A percentile compares a stretch with the other conserved stretches of the same genome.
Conservation (phyloP, 495 filamentous ascomycete genomes). For the Tetracladium setigerum region DNA sequence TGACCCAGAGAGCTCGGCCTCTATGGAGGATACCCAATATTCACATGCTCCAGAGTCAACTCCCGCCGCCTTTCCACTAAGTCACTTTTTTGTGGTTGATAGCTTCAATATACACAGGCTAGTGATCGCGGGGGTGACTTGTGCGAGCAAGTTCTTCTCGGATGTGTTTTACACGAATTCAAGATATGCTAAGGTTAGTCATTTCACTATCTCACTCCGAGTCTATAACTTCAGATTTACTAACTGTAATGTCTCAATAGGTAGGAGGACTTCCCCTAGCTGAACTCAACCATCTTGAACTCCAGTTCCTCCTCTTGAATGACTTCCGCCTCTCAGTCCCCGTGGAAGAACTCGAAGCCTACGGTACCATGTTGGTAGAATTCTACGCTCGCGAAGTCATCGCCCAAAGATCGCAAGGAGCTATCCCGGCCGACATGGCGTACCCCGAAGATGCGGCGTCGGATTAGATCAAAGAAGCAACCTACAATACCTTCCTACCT, state of each 20-base stretch:
- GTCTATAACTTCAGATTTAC: not conserved
- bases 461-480: too few relatives aligned
- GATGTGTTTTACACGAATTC: slow-evolving; percentile 99
- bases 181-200: slow-evolving; percentile 89
- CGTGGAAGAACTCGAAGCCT: slow-evolving; percentile 92
- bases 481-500: too few relatives aligned
- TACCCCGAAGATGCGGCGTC: slow-evolving; percentile 19
- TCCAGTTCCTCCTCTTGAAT: slow-evolving; percentile 94
- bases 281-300: slow-evolving; percentile 93
- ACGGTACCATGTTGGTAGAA: slow-evolving; percentile 97
- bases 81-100: slow-evolving; percentile 93
- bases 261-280: slow-evolving; percentile 94
- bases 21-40: slow-evolving; percentile 20
- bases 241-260: slow-evolving; percentile 35
- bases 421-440: slow-evolving; percentile 12
- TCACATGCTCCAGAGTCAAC: slow-evolving; percentile 22
- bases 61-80: slow-evolving; percentile 25
- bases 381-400: slow-evolving; percentile 94
- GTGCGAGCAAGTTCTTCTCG: slow-evolving; percentile 99
- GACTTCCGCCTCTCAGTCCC: slow-evolving; percentile 93
- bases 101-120: slow-evolving; percentile 98
- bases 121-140: slow-evolving; percentile 95
- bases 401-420: slow-evolving; percentile 35
- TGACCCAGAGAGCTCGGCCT: slow-evolving; percentile 10
- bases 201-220: not conserved